Conservation (phyloP, 768 basidiomycete genomes). For the Rhodosporidiobolus sp. region DNA sequence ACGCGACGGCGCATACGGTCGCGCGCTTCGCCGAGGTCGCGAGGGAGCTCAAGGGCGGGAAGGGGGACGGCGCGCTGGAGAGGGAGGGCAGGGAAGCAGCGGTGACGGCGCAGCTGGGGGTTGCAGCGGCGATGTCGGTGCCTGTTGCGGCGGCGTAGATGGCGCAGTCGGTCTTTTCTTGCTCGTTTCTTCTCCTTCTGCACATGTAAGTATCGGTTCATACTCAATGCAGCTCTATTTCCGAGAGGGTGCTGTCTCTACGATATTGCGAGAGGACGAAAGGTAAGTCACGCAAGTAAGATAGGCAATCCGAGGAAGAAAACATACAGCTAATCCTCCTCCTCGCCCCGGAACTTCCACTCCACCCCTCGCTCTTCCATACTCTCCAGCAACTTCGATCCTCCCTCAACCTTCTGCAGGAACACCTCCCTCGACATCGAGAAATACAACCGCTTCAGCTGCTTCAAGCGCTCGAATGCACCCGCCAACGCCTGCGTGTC, state of each 20-base stretch:
- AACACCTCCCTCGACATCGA: neutral
- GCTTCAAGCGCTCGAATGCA: neutral
- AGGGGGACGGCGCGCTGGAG: neutral
- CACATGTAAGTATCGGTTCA: neutral
- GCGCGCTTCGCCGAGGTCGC: neutral
- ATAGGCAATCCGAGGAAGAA: neutral
- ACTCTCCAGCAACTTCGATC: neutral
- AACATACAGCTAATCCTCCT: too few relatives aligned
- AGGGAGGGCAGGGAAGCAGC: neutral
- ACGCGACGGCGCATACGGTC: constrained; percentile 5
- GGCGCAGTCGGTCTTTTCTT: too few relatives aligned
- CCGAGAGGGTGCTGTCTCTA: too few relatives aligned
- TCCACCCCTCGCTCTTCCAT: neutral
- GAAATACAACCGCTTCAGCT: constrained; percentile 13
- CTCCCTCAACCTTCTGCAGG: neutral
- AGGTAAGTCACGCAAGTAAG: neutral
- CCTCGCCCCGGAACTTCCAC: constrained; percentile 11
- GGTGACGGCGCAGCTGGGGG: neutral
- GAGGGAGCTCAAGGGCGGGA: neutral
- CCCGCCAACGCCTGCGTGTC: neutral
- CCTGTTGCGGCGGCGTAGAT: neutral
- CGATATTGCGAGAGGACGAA: too few relatives aligned
- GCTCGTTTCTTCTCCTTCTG: neutral
- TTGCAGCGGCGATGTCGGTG: neutral
- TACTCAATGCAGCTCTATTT: neutral